These are phyloP conservation scores for Ganoderma multipileum DNA, from an alignment of 1,284 basidiomycete species.

Conservation along the genomic window DNA sequence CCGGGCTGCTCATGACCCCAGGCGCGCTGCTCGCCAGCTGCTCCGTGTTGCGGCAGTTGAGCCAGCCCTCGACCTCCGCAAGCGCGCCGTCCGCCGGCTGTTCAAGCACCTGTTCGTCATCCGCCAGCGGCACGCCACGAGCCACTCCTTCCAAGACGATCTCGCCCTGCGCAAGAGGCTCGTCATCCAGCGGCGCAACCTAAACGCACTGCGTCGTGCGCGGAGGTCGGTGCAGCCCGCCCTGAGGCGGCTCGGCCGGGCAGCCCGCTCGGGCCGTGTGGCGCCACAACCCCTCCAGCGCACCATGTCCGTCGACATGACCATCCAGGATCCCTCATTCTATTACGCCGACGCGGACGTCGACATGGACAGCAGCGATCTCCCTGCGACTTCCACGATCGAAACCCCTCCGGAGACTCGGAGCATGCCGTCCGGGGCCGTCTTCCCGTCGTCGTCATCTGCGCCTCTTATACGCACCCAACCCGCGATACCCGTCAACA, in stretches of 20 bases:
- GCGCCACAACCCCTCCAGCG: not conserved
- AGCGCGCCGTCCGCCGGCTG: not conserved
- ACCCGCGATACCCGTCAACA: not conserved
- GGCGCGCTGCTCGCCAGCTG: not conserved
- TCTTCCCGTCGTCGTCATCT: not conserved
- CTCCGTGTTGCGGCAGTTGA: not conserved
- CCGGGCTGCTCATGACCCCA: not conserved
- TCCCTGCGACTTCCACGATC: not conserved
- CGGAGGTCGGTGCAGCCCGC: not conserved
- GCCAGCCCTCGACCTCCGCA: not conserved
- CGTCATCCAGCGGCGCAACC: not conserved
- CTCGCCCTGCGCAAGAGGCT: not conserved
- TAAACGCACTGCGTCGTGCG: not conserved
- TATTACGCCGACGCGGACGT: not conserved
- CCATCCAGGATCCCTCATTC: not conserved
- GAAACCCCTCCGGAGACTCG: not conserved
- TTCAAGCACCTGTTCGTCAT: not conserved
- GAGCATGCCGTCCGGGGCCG: not conserved
- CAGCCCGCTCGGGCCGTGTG: not conserved
- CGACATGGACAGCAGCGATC: not conserved
- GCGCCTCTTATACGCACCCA: not conserved
- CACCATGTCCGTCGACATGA: not conserved
- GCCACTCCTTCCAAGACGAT: not conserved
- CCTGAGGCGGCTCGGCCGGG: not conserved
- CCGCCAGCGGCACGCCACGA: not conserved